These are phyloP conservation scores for Trametes gibbosa DNA, from an alignment of 768 basidiomycete genomes.

Conservation along the genomic window DNA sequence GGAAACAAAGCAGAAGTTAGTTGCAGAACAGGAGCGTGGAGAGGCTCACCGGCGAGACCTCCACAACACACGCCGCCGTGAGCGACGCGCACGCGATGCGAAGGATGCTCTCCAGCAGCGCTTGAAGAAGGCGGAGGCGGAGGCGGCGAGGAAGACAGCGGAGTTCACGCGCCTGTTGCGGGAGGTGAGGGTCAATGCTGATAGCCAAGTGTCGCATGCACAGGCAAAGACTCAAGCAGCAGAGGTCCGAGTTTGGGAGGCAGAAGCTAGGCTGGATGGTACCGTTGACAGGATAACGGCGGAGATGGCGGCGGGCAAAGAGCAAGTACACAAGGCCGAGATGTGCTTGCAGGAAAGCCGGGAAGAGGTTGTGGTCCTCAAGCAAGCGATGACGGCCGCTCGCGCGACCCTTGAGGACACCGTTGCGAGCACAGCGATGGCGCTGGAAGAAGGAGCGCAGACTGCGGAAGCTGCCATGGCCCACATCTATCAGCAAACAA, in stretches of 20 bases:
- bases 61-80: not conserved
- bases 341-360: not conserved
- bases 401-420: no score
- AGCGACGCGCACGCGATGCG: not conserved
- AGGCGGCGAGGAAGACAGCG: no score
- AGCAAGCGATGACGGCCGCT: not conserved
- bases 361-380: not conserved
- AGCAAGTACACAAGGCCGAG: not conserved
- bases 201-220: not conserved
- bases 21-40: not conserved
- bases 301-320: no score
- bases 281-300: no score
- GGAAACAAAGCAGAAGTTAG: not conserved
- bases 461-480: no score
- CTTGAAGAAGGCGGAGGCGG: not conserved
- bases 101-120: not conserved
- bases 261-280: no score
- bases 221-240: not conserved
- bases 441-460: no score
- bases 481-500: not conserved
- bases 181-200: no score
- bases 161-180: no score
- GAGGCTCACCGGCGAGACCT: not conserved
- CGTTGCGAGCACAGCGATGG: no score
- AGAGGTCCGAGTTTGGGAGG: not conserved